phyloP scores from a whole-genome alignment of 116 monocot genomes.

The Iris pallida region DNA sequence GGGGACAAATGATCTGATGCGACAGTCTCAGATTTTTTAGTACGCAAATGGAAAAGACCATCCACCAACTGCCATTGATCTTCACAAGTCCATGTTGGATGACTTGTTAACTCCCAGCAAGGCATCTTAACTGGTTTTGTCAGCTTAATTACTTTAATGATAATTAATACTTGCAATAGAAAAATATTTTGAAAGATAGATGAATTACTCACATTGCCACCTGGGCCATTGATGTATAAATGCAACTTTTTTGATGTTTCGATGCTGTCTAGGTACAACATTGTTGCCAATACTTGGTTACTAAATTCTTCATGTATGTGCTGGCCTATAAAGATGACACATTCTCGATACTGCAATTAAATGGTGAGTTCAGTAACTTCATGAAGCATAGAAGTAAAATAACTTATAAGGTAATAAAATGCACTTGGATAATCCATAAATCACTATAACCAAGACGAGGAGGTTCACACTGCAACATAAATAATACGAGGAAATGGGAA shows the following conservation, averaged over 20 bases:
- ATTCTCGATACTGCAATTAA: conserved; percentile 76
- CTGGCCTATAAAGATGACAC: conserved; percentile 89
- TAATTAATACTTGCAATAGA: no score
- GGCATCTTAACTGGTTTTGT: conserved; percentile 24
- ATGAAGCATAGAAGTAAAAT: background rate
- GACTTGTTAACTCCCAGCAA: conserved; percentile 64
- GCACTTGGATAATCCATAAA: background rate
- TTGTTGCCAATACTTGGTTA: conserved; percentile 82
- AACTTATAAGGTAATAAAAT: background rate
- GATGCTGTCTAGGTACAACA: conserved; percentile 89
- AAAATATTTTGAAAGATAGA: background rate
- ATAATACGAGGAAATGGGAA: no score
- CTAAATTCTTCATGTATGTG: conserved; percentile 91
- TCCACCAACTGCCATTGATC: conserved; percentile 73
- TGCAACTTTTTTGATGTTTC: conserved; percentile 73
- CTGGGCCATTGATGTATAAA: conserved; percentile 90
- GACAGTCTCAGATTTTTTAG: conserved; percentile 48
- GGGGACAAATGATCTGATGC: conserved; percentile 48
- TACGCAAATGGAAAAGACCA: conserved; percentile 71
- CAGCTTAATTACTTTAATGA: no score
- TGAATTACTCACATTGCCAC: conserved; percentile 79
- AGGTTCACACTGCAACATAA: no score
- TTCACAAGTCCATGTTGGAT: conserved; percentile 49
- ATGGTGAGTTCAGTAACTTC: background rate
- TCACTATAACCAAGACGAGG: background rate